These are phyloP conservation scores for Calonectria hongkongensis DNA, from an alignment of 2,329 filamentous ascomycete genomes.

Conservation along the genomic window DNA sequence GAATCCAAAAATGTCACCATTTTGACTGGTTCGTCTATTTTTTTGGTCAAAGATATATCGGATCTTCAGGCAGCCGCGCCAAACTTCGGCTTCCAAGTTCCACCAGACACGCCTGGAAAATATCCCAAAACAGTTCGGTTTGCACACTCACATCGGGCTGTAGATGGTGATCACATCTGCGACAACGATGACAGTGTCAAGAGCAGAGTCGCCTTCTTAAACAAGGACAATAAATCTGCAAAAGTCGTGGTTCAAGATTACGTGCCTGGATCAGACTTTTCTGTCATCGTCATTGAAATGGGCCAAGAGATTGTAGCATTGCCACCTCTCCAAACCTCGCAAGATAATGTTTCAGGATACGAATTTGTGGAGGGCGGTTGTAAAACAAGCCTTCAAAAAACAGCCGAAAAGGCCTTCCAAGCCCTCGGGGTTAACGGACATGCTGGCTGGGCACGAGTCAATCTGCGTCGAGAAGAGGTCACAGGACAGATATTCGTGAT, in stretches of 20 bases:
- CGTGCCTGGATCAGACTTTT: not conserved
- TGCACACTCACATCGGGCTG: not conserved
- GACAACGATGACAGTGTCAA: not conserved
- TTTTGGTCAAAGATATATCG: not conserved
- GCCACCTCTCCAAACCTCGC: not conserved
- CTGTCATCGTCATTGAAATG: not conserved
- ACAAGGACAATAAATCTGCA: not conserved
- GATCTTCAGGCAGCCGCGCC: not conserved
- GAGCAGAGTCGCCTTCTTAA: not conserved
- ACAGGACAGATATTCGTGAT: not conserved
- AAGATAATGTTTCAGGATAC: not conserved
- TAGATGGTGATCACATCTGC: not conserved
- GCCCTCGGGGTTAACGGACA: not conserved
- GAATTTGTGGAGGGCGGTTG: not conserved
- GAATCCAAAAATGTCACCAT: not conserved
- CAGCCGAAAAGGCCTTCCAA: not conserved
- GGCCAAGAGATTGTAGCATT: not conserved
- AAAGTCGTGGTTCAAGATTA: not conserved
- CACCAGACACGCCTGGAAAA: not conserved
- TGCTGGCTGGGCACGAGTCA: constrained; percentile 2
- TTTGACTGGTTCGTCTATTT: not conserved
- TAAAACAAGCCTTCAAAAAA: not conserved
- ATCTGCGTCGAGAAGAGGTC: not conserved
- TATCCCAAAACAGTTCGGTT: not conserved
- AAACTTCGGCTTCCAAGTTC: not conserved